phyloP scores from a whole-genome alignment of 2,329 filamentous ascomycete species.

The Taxawa tesnikishii region DNA sequence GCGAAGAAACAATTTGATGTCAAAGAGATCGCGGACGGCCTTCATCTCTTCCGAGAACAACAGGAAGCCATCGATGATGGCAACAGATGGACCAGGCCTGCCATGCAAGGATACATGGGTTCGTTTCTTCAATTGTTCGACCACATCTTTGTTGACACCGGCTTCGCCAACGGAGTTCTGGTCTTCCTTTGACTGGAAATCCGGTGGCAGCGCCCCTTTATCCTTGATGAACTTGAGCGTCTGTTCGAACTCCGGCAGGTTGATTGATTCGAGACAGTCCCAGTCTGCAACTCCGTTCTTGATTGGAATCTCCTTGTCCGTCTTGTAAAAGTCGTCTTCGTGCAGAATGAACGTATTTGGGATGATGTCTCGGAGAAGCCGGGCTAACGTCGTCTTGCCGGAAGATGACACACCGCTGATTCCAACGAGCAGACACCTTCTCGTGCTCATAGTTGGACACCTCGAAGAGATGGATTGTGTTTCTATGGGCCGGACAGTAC shows the following conservation, averaged over 20 bases:
- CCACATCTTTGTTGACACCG: conserved; percentile 22
- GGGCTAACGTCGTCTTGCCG: conserved; percentile 87
- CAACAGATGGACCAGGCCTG: conserved; percentile 34
- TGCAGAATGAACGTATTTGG: conserved; percentile 67
- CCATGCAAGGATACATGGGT: neutral
- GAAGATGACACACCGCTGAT: conserved; percentile 85
- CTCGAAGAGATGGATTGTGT: too few species aligned
- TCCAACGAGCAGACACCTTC: conserved; percentile 60
- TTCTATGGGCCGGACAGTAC: too few species aligned
- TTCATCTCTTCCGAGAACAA: conserved; percentile 54
- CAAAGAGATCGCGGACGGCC: conserved; percentile 46
- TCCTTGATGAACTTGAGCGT: conserved; percentile 59
- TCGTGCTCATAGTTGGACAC: too few species aligned
- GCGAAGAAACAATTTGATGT: conserved; percentile 67
- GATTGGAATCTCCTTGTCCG: conserved; percentile 55
- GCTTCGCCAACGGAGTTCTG: conserved; percentile 37
- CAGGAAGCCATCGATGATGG: conserved; percentile 79
- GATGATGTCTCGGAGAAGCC: conserved; percentile 73
- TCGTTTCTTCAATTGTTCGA: conserved; percentile 18
- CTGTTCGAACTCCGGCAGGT: conserved; percentile 54
- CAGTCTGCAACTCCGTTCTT: conserved; percentile 61
- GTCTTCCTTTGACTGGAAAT: conserved; percentile 45
- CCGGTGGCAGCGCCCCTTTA: conserved; percentile 49
- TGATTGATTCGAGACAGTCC: conserved; percentile 75
- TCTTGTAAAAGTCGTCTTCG: conserved; percentile 89